Conservation (phyloP, 768 basidiomycete genomes). For the Amanita pseudoporphyria region DNA sequence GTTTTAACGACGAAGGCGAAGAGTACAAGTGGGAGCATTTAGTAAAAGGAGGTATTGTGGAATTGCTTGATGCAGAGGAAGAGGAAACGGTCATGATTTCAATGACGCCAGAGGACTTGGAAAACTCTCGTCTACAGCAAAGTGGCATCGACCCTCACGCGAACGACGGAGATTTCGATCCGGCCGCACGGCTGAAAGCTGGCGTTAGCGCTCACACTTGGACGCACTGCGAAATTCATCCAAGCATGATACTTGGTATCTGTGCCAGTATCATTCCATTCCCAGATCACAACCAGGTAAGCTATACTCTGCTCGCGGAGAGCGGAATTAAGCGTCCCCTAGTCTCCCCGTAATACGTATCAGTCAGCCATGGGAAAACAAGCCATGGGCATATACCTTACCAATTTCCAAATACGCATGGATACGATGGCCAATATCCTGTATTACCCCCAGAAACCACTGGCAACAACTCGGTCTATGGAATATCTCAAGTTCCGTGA, state of each 20-base stretch:
- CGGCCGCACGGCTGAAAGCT: conserved; percentile 82
- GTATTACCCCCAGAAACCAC: conserved; percentile 98
- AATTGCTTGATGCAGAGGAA: conserved; percentile 95
- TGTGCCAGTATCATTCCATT: conserved; percentile 99
- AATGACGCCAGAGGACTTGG: conserved; percentile 95
- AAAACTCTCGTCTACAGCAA: conserved; percentile 65
- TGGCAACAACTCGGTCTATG: conserved; percentile 98
- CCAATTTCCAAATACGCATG: conserved; percentile 98
- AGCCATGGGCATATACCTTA: conserved; percentile 98
- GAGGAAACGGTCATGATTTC: conserved; percentile 99
- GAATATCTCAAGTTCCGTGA: conserved; percentile 99
- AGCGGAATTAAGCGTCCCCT: not conserved
- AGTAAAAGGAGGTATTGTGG: conserved; percentile 81
- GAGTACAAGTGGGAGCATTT: conserved; percentile 80
- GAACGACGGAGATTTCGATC: conserved; percentile 71
- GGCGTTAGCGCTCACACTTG: conserved; percentile 81
- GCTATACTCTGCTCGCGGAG: conserved; percentile 15
- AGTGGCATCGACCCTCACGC: conserved; percentile 45
- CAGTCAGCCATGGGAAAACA: conserved; percentile 99
- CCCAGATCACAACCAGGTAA: conserved; percentile 97
- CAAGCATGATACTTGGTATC: conserved; percentile 97
- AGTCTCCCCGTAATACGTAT: conserved; percentile 99
- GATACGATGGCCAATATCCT: conserved; percentile 99
- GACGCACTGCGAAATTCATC: conserved; percentile 99
- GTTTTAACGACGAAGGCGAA: conserved; percentile 47